These are phyloP conservation scores for Umbelopsis vinacea DNA, from an alignment of 192 early-diverging fungal species.

Conservation along the genomic window DNA sequence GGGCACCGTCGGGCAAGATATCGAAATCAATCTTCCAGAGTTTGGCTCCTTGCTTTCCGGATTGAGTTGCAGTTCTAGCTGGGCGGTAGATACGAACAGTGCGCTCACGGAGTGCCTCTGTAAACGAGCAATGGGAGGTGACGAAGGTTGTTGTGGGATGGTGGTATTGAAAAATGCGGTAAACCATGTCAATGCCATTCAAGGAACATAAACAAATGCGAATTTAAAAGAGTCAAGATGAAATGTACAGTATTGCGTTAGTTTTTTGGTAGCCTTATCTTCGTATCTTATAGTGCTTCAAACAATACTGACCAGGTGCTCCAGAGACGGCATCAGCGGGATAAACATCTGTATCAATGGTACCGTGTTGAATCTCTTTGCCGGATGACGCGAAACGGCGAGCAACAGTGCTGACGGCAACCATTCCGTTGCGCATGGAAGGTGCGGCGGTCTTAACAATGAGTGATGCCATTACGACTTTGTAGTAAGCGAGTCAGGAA, in stretches of 20 bases:
- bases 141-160: neutral
- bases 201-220: no score
- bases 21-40: conserved; percentile 95
- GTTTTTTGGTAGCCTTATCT: no score
- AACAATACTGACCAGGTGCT: conserved; percentile 34
- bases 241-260: no score
- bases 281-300: no score
- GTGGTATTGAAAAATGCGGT: neutral
- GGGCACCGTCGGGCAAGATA: conserved; percentile 69
- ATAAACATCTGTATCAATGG: conserved; percentile 9
- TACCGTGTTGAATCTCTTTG: conserved; percentile 14
- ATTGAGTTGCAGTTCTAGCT: conserved; percentile 84
- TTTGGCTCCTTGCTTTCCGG: conserved; percentile 75
- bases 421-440: neutral
- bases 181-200: no score
- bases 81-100: conserved; percentile 87
- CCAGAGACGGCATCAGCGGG: conserved; percentile 26
- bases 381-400: conserved; percentile 27
- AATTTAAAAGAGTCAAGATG: no score
- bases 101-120: conserved; percentile 65
- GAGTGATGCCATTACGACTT: conserved; percentile 14
- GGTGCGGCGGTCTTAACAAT: conserved; percentile 14
- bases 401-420: conserved; percentile 23
- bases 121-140: neutral
- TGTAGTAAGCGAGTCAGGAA: conserved; percentile 2